Conservation (phyloP, 768 basidiomycete species). For the Termitomyces sp. region DNA sequence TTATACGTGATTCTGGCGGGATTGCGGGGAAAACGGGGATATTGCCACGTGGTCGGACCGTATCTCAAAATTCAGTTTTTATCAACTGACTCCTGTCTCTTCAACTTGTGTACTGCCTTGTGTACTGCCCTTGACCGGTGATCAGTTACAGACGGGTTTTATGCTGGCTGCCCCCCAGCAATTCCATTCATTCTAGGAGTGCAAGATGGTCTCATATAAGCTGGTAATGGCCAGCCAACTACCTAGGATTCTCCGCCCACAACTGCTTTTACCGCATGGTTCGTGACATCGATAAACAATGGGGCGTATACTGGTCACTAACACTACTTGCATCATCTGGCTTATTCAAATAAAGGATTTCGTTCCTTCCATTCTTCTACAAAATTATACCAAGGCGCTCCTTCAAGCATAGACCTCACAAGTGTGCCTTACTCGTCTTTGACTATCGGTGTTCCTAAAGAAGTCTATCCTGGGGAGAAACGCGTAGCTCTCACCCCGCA, state of each 20-base stretch:
- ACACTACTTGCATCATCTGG: background rate
- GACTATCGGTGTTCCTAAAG: constrained; percentile 73
- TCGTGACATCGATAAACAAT: constrained; percentile 7
- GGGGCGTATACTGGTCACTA: background rate
- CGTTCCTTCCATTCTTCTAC: constrained; percentile 31
- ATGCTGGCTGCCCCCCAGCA: constrained; percentile 6
- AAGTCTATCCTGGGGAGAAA: constrained; percentile 74
- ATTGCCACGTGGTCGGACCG: background rate
- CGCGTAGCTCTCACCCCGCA: constrained; percentile 81
- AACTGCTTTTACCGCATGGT: constrained; percentile 12
- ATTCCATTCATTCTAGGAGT: constrained; percentile 7
- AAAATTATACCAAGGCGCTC: constrained; percentile 21
- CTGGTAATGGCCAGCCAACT: constrained; percentile 22
- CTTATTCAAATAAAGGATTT: constrained; percentile 18
- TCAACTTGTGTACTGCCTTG: background rate
- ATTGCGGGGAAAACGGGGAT: too few relatives aligned
- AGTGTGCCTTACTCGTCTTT: constrained; percentile 66
- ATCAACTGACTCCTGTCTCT: background rate
- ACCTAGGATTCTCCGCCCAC: constrained; percentile 16
- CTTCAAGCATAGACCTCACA: constrained; percentile 25
- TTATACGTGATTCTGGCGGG: too few relatives aligned
- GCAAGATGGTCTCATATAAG: constrained; percentile 28
- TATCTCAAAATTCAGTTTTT: background rate
- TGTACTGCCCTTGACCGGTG: background rate
- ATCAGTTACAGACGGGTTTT: background rate